Conservation (phyloP, 805 yeast genomes). For the Metschnikowia cubensis region DNA sequence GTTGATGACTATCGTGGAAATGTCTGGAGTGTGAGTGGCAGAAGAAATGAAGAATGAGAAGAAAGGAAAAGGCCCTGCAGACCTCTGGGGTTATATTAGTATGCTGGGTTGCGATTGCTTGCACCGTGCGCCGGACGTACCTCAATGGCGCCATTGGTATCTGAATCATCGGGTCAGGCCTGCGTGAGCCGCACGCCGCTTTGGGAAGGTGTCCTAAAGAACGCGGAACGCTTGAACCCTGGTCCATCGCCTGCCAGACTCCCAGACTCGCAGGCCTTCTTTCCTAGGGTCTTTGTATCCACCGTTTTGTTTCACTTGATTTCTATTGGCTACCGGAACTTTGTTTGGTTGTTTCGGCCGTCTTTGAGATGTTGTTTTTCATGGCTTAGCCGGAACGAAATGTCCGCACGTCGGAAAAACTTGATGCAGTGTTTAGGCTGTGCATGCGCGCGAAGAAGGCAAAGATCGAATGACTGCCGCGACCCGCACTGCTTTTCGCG, state of each 20-base stretch:
- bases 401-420: slow-evolving; percentile 1
- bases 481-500: neutral
- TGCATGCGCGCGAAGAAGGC: neutral
- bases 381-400: too few species aligned
- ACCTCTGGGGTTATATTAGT: neutral
- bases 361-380: too few species aligned
- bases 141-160: slow-evolving; percentile 1
- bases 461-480: neutral
- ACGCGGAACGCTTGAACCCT: neutral
- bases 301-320: too few species aligned
- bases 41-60: neutral
- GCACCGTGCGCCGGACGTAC: neutral
- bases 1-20: too few species aligned
- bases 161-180: slow-evolving; percentile 2
- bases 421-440: neutral
- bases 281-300: too few species aligned
- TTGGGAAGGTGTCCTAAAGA: neutral
- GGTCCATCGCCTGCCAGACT: too few species aligned
- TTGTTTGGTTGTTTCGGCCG: too few species aligned
- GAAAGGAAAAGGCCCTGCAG: neutral
- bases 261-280: too few species aligned
- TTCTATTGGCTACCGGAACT: too few species aligned
- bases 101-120: neutral
- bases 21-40: neutral
- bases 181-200: slow-evolving; percentile 4